phyloP scores from a whole-genome alignment of 2,329 filamentous ascomycete genomes.

The Colletotrichum phormii region DNA sequence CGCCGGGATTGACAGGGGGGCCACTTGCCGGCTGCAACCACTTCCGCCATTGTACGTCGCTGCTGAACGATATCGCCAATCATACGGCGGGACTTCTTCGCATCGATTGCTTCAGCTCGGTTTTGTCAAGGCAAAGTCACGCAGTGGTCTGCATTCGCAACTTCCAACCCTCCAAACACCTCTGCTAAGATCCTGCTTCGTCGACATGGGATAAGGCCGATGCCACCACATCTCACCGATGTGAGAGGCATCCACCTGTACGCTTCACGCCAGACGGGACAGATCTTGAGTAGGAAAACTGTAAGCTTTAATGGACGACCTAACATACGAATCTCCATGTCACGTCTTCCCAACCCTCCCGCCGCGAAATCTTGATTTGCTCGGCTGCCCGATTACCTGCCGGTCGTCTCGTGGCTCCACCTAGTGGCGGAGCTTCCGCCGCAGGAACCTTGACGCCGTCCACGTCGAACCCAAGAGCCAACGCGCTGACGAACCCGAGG shows the following conservation, averaged over 20 bases:
- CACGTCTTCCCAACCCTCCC: slow-evolving; percentile 42
- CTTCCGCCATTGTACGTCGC: background rate
- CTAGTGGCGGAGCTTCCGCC: slow-evolving; percentile 20
- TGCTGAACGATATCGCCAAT: background rate
- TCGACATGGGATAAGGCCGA: background rate
- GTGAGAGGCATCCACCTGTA: background rate
- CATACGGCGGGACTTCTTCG: background rate
- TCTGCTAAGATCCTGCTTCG: background rate
- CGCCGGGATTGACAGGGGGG: slow-evolving; percentile 9
- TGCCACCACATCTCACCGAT: background rate
- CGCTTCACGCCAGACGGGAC: background rate
- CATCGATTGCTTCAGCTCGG: background rate
- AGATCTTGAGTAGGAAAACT: background rate
- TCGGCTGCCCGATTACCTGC: slow-evolving; percentile 4
- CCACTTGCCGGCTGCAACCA: slow-evolving; percentile 26
- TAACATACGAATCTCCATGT: slow-evolving; percentile 37
- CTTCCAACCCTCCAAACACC: background rate
- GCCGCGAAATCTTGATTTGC: slow-evolving; percentile 33
- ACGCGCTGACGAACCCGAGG: slow-evolving; percentile 38
- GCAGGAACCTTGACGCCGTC: slow-evolving; percentile 37
- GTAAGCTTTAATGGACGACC: too few species aligned
- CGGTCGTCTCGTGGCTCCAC: slow-evolving; percentile 34
- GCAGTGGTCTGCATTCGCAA: background rate
- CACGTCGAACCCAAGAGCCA: slow-evolving; percentile 41
- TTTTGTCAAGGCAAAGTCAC: background rate